A percentile compares a stretch with the other conserved stretches of the same genome.
Evolutionary conservation across 208 protist genomes (phyloP).

Genomic region (Willaertia magna): DNA sequence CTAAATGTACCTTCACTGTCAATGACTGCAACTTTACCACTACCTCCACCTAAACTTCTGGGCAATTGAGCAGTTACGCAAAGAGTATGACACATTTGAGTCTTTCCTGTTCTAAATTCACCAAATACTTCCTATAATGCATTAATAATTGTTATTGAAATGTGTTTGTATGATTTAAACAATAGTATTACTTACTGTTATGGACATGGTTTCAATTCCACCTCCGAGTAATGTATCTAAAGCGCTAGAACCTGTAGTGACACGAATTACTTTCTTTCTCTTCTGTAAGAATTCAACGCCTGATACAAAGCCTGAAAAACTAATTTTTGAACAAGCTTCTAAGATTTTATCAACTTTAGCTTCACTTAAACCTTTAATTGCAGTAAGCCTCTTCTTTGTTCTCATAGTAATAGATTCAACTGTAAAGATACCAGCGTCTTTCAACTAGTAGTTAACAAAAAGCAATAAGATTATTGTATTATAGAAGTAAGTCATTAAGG

Average conservation of each 20-base stretch:
- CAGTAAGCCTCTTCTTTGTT: conserved; percentile 84
- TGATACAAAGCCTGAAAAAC: conserved; percentile 92
- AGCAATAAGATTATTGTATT: not conserved
- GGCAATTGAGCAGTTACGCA: conserved; percentile 94
- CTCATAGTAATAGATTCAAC: conserved; percentile 89
- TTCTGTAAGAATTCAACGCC: conserved; percentile 87
- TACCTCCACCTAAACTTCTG: conserved; percentile 79
- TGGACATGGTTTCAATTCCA: conserved; percentile 94
- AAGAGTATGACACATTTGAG: conserved; percentile 97
- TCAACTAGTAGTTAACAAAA: not conserved
- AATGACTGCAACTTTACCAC: conserved; percentile 97
- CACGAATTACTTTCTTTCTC: conserved; percentile 83
- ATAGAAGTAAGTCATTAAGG: conserved; percentile 21
- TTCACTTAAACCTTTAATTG: conserved; percentile 95
- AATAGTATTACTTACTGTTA: too few species aligned
- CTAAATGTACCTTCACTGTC: conserved; percentile 99
- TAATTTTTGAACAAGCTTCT: conserved; percentile 75
- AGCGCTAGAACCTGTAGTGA: conserved; percentile 95
- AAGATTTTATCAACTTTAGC: conserved; percentile 96
- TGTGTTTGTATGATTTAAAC: not conserved
- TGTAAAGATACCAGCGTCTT: conserved; percentile 78
- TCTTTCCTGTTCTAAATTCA: conserved; percentile 98
- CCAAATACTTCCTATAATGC: conserved; percentile 88
- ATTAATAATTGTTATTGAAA: conserved; percentile 1
- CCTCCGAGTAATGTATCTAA: conserved; percentile 90